These are phyloP conservation scores for Fusarium phyllophilum DNA, from an alignment of 2,329 filamentous ascomycete species.

Conservation along the genomic window DNA sequence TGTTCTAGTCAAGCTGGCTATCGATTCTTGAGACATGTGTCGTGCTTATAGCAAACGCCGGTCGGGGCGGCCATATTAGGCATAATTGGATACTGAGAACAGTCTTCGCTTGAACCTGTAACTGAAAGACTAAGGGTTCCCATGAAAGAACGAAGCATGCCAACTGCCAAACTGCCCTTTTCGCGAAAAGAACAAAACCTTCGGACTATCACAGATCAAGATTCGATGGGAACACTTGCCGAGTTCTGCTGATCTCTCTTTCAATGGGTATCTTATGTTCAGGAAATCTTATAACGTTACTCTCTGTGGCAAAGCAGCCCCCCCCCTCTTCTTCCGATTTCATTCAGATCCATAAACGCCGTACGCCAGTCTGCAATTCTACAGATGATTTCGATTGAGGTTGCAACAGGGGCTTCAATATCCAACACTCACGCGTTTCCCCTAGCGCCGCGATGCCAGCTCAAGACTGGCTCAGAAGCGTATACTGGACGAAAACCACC, in stretches of 20 bases:
- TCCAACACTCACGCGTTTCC: neutral
- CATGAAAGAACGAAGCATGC: neutral
- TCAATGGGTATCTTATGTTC: neutral
- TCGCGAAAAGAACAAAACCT: neutral
- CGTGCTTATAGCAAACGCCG: neutral
- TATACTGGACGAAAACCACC: neutral
- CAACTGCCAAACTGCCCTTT: neutral
- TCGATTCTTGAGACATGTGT: neutral
- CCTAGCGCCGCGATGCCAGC: neutral
- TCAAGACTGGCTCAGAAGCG: neutral
- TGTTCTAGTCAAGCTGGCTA: neutral
- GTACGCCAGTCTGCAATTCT: conserved; percentile 2
- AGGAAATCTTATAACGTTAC: neutral
- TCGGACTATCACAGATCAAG: neutral
- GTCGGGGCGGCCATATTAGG: neutral
- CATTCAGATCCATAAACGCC: conserved; percentile 6
- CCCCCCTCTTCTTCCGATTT: neutral
- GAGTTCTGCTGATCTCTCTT: neutral
- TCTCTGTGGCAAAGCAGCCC: neutral
- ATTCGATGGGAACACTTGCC: neutral
- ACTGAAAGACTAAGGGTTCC: neutral
- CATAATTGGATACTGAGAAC: neutral
- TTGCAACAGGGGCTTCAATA: neutral
- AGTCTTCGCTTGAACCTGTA: neutral
- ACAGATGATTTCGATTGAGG: neutral